A percentile compares a stretch with the other conserved stretches of the same genome.
Evolutionary conservation across 2,329 filamentous ascomycete species (phyloP).

Genomic region (Orbilia quercus): DNA sequence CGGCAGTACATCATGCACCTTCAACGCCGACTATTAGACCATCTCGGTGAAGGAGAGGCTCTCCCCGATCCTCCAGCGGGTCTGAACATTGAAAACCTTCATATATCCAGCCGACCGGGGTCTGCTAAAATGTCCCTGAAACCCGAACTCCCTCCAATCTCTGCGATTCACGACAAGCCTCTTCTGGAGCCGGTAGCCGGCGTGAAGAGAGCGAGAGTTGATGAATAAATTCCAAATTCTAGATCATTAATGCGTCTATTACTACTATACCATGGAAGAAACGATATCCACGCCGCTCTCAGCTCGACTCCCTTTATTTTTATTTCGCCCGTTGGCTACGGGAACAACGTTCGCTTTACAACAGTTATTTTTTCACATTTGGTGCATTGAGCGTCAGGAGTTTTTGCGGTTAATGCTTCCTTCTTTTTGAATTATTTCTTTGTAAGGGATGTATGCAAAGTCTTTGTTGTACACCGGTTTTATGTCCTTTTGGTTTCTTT

Average conservation of each 20-base stretch:
- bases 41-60: slow-evolving; percentile 79
- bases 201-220: slow-evolving; percentile 51
- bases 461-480: slow-evolving; percentile 51
- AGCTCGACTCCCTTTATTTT: slow-evolving; percentile 4
- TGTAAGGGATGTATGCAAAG: slow-evolving; percentile 48
- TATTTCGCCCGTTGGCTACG: slow-evolving; percentile 9
- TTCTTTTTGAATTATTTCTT: slow-evolving; percentile 17
- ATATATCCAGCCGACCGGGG: slow-evolving; percentile 46
- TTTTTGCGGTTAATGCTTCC: slow-evolving; percentile 38
- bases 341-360: slow-evolving; percentile 24
- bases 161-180: slow-evolving; percentile 43
- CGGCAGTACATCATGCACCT: slow-evolving; percentile 93
- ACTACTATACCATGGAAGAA: neutral
- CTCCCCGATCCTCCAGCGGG: slow-evolving; percentile 84
- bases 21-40: slow-evolving; percentile 85
- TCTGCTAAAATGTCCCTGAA: slow-evolving; percentile 47
- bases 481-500: slow-evolving; percentile 21
- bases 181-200: slow-evolving; percentile 37
- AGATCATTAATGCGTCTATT: slow-evolving; percentile 7
- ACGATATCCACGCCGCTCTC: slow-evolving; percentile 29
- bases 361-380: slow-evolving; percentile 22
- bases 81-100: slow-evolving; percentile 64
- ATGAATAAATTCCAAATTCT: too few relatives aligned
- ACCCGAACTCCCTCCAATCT: slow-evolving; percentile 50
- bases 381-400: slow-evolving; percentile 57